Base-by-base conservation (phyloP, 768 basidiomycete species). In the Cystofilobasidium macerans region DNA sequence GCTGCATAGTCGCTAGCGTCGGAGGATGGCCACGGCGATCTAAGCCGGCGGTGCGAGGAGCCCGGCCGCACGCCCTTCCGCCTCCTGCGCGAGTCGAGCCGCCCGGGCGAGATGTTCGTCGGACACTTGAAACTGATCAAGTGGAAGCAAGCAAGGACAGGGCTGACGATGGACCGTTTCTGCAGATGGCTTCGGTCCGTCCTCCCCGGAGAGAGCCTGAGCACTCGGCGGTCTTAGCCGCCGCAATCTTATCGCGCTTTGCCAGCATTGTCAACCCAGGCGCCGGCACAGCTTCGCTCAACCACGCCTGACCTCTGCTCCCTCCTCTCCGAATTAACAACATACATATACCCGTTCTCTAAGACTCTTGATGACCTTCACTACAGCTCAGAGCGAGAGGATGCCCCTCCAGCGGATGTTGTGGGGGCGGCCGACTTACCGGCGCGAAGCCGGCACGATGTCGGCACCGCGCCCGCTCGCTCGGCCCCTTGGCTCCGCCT, bases 11-110 rank as follows among this genome's bases (percentile, higher is more conserved):
- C 87, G 14, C 88, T 90, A 73, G 88, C 88, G 43, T 91, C 89
- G 48, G 86, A 89, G 73, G 89, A 92, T 72, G 84, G 86, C 13
- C 80, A 89, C 30, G 83, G 81, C 24, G 89, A 90, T 75, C 78
- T 92, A 86, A 86, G 70, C 81, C 79, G 57, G 81, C 88, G 5
- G 88, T 88, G 75, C 82, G 85, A 1, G 81, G 81, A 11, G 82
- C 83, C 0, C 83, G 80, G 78, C 69, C 78, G 78, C 68, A 48
- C 65, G 28, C 84, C 85, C 26, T 91, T 84, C 75, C 78, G 87
- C 61, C 83, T 91, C 60, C 72, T 91, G 71, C 79, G 89, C 58
- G 89, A 87, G 76, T 83, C 43, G 69, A 87, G 86, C 72, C 85
- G 85, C 18, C 86, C 86, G 14, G 84, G 84, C 11, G 85, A 86